These are phyloP conservation scores for Chromosphaera perkinsii DNA, from an alignment of 208 protist genomes.

Conservation along the genomic window DNA sequence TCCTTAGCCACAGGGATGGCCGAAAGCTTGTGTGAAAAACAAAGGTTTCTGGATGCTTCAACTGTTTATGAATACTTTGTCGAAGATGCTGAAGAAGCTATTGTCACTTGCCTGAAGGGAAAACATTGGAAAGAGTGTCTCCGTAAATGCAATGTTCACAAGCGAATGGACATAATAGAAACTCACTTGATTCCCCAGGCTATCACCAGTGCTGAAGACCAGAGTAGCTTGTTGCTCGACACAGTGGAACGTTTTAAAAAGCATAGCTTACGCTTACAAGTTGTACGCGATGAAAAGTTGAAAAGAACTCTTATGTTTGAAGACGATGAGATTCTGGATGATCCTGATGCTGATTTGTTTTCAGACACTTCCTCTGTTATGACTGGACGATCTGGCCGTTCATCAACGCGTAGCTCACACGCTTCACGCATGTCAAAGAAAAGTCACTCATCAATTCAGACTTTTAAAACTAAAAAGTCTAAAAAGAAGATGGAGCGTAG, in stretches of 20 bases:
- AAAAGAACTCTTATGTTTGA: background rate
- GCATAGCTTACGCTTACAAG: background rate
- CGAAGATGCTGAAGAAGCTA: too few species aligned
- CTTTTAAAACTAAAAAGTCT: background rate
- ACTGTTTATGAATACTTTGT: too few species aligned
- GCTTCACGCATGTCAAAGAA: background rate
- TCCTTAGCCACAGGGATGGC: background rate
- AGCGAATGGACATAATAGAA: too few species aligned
- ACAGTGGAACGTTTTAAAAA: background rate
- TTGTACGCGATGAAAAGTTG: background rate
- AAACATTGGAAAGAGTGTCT: too few species aligned
- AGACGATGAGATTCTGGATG: background rate
- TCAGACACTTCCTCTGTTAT: background rate
- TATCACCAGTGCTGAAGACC: too few species aligned
- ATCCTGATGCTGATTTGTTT: conserved; percentile 1
- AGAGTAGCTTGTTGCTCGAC: background rate
- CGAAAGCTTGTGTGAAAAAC: background rate
- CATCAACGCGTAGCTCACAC: background rate
- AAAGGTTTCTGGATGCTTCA: too few species aligned
- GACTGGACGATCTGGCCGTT: background rate
- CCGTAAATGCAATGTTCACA: too few species aligned
- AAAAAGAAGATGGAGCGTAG: background rate
- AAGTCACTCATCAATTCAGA: background rate
- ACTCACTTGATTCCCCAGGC: too few species aligned
- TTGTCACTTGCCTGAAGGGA: too few species aligned